Evolutionary conservation across 768 basidiomycete species (phyloP), one percentile per base, ranked within the genome.

Genomic region (Phaeotremella fagi): DNA sequence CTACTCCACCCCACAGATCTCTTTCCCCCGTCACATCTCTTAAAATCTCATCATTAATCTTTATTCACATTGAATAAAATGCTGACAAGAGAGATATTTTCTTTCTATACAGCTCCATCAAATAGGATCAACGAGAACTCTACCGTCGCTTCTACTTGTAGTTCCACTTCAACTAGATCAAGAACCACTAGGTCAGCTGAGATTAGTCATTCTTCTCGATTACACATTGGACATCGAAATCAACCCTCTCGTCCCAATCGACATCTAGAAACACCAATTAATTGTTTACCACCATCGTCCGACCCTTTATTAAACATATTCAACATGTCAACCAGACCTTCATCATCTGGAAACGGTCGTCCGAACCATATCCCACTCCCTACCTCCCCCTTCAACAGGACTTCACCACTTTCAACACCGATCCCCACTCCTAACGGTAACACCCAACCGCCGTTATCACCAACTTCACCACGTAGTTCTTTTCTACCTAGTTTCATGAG

Each of bases 401-500:
- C 20, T 18, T 52, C 60, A 0, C 59, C 64, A 15, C 50, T 45
- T 31, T 53, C 50, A 7, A 63, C 70, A 16, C 61, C 62, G 3
- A 23, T 46, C 3, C 42, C 36, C 16, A 50, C 58, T 14, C 60
- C 66, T 6, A 35, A 36, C 16, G 49, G 57, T 23, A 38, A 24
- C 18, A 18, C 42, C 4, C 52, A 33, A 35, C 53, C 51, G 14
- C 48, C 57, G 15, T 60, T 49, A 9, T 65, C 63, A 3, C 70
- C 72, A 11, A 66, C 62, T 14, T 70, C 68, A 1, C 72, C 72
- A 0, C 47, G 72, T 36, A 58, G 50, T n/a, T 60, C 59, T 18
- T 74, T 74, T 43, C 46, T 74, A 12, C 66, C 68, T 18, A 60
- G 54, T 36, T 74, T 74, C 45, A 74, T 74, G 57, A 49, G 72